These are phyloP conservation scores for Cyphellophora europaea DNA, from an alignment of 2,329 filamentous ascomycete genomes.

Conservation along the genomic window DNA sequence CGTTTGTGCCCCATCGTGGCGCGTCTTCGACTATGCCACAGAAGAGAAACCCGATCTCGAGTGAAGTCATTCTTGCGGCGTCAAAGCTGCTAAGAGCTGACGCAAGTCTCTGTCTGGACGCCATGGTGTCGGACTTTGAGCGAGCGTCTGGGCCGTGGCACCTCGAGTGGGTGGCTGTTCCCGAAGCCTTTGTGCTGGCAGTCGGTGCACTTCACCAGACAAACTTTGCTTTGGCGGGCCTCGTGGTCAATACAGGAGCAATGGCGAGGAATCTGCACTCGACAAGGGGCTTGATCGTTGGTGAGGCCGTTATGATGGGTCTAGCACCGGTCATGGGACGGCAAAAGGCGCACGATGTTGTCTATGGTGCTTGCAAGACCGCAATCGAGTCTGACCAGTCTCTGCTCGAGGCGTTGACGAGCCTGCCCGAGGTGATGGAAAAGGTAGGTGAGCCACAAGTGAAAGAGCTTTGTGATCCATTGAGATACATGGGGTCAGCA, in stretches of 20 bases:
- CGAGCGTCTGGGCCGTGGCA: slow-evolving; percentile 51
- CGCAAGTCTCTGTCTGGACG: slow-evolving; percentile 43
- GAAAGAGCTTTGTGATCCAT: slow-evolving; percentile 45
- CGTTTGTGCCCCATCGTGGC: slow-evolving; percentile 45
- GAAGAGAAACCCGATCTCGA: slow-evolving; percentile 51
- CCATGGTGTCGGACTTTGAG: slow-evolving; percentile 50
- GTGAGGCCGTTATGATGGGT: slow-evolving; percentile 53
- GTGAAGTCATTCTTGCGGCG: slow-evolving; percentile 46
- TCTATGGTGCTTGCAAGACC: slow-evolving; percentile 45
- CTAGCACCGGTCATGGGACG: slow-evolving; percentile 44
- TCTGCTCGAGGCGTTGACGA: slow-evolving; percentile 34
- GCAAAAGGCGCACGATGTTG: slow-evolving; percentile 45
- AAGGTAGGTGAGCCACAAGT: slow-evolving; percentile 40
- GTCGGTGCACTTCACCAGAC: slow-evolving; percentile 46
- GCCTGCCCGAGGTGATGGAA: slow-evolving; percentile 30
- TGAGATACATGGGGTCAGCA: slow-evolving; percentile 31
- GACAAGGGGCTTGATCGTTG: slow-evolving; percentile 45
- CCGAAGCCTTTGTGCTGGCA: slow-evolving; percentile 44
- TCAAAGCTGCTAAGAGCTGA: slow-evolving; percentile 46
- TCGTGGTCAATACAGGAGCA: slow-evolving; percentile 40
- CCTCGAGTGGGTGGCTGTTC: slow-evolving; percentile 48
- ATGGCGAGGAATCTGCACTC: slow-evolving; percentile 45
- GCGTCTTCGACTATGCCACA: slow-evolving; percentile 50
- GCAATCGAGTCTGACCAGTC: slow-evolving; percentile 36
- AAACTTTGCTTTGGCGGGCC: slow-evolving; percentile 42